These are phyloP conservation scores for Thelephora aurantiotincta DNA, from an alignment of 768 basidiomycete species.

Conservation along the genomic window DNA sequence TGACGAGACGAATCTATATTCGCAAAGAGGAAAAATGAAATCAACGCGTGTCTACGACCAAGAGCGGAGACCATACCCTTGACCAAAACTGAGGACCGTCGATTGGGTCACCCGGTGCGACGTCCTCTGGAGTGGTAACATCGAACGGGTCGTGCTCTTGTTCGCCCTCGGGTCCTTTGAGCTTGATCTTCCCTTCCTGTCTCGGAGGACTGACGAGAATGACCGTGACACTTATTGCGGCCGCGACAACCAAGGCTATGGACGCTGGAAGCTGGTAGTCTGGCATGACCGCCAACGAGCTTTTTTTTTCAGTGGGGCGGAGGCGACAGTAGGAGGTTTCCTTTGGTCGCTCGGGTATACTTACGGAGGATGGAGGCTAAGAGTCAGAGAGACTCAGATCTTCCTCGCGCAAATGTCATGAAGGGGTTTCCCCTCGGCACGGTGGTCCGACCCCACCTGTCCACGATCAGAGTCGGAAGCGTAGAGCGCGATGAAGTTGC, in stretches of 20 bases:
- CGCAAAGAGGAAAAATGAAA: no score
- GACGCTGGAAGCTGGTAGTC: constrained; percentile 45
- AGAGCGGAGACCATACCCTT: constrained; percentile 21
- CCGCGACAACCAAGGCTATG: constrained; percentile 27
- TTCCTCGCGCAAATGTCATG: no score
- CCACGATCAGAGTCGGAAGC: no score
- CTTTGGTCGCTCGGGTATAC: background rate
- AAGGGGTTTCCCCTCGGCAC: no score
- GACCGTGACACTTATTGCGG: constrained; percentile 28
- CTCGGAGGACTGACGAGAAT: constrained; percentile 25
- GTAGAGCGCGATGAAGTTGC: no score
- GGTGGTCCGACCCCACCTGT: no score
- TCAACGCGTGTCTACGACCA: background rate
- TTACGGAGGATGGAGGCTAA: no score
- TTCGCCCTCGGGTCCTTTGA: constrained; percentile 17
- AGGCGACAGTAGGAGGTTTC: background rate
- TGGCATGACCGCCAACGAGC: constrained; percentile 27
- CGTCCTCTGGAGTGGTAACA: constrained; percentile 60
- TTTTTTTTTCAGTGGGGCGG: no score
- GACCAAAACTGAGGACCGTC: constrained; percentile 46
- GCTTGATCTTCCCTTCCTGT: constrained; percentile 34
- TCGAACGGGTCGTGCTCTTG: constrained; percentile 43
- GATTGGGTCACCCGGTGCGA: constrained; percentile 52
- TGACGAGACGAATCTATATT: constrained; percentile 42
- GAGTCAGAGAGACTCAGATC: no score